Conservation (phyloP, 2,329 filamentous ascomycete species). For the Penicillium polonicum region DNA sequence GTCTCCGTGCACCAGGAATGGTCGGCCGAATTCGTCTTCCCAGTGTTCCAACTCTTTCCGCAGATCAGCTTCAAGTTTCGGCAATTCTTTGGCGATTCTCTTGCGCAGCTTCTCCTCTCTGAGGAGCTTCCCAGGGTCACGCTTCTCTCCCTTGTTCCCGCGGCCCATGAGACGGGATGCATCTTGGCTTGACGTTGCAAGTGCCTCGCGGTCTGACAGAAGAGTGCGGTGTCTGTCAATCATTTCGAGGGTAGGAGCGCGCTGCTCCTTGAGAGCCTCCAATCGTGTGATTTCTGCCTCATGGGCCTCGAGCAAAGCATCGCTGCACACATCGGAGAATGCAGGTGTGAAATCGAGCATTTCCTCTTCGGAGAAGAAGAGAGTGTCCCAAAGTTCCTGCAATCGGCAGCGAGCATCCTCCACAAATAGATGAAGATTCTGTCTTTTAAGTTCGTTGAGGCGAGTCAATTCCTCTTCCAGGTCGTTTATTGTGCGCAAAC, state of each 20-base stretch:
- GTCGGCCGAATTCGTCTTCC: conserved; percentile 91
- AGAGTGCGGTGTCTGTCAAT: conserved; percentile 81
- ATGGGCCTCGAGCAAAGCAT: conserved; percentile 90
- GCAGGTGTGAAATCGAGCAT: conserved; percentile 98
- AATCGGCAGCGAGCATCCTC: conserved; percentile 88
- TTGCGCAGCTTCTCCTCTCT: conserved; percentile 99
- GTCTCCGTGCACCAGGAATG: conserved; percentile 90
- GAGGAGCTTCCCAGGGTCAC: conserved; percentile 89
- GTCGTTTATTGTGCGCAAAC: conserved; percentile 88
- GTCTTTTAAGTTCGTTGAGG: conserved; percentile 87
- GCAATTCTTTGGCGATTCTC: conserved; percentile 91
- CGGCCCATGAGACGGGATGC: conserved; percentile 89
- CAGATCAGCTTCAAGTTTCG: conserved; percentile 84
- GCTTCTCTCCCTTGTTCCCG: conserved; percentile 87
- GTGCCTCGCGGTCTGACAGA: conserved; percentile 80
- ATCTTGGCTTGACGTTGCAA: conserved; percentile 89
- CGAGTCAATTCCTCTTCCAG: conserved; percentile 86
- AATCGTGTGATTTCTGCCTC: conserved; percentile 85
- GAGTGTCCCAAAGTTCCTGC: conserved; percentile 89
- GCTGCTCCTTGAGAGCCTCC: conserved; percentile 79
- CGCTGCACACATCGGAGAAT: conserved; percentile 95
- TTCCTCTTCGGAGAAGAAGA: conserved; percentile 96
- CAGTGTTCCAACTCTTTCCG: conserved; percentile 77
- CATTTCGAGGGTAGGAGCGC: conserved; percentile 75
- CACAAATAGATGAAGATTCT: conserved; percentile 93